Base-by-base conservation (phyloP, 306 rosid species). In the Senna tora region DNA sequence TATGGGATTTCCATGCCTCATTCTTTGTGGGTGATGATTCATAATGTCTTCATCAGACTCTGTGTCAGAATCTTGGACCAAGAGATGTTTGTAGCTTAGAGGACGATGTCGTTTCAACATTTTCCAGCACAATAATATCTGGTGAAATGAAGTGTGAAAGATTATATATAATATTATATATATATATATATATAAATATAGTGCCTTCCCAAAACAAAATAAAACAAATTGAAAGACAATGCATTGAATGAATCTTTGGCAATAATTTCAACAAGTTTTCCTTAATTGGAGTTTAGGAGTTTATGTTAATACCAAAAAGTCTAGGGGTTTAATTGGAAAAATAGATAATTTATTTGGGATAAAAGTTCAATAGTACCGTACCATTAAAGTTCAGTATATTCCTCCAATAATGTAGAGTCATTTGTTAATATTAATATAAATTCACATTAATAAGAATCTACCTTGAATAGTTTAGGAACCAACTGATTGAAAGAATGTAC, bases 21-120 rank as follows among this genome's bases (percentile, higher is more conserved):
- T 4, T 59, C 39, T 7, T 36, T 28, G 65, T 0, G 9, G 2
- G 0, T 59, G 46, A 13, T 32, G 0, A 12, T 63, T 11, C 3
- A 6, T 5, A 20, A 6, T 34, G 39, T 71, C 70, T 43, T 59
- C 33, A 12, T 70, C 77, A 0, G 72, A 62, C 11, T 77, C 81
- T 21, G 81, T 71, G 11, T 77, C 72, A 5, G 81, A 77, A 71
- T 77, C 67, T 13, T 56, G 73, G 4, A 14, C 33, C 4, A 70
- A 9, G 32, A 77, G 38, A 16, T 77, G 81, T 0, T 71, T 49
- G 17, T 6, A 6, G 15, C 6, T 14, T 21, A 64, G 13, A n/a
- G 81, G 76, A 63, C 43, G 10, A 0, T 47, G 7, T 9, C 51
- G 73, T 13, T 57, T 64, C 68, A 77, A 34, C 76, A 77, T 77